Evolutionary conservation across 768 basidiomycete genomes (phyloP).

Genomic region (Kwoniella heveanensis): DNA sequence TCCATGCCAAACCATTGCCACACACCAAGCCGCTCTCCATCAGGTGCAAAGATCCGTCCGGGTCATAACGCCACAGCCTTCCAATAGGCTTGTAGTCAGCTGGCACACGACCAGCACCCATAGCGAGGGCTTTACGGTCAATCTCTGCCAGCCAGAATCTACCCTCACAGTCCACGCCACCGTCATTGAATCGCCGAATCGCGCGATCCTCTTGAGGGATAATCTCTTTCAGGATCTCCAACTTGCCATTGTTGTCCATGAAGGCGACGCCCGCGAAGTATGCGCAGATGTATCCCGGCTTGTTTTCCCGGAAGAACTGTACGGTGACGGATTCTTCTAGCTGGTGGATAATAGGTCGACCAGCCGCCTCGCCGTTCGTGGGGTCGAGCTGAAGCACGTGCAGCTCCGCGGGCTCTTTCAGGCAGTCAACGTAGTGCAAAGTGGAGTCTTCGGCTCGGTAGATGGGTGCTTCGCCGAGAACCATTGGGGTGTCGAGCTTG

Average conservation of each 20-base stretch:
- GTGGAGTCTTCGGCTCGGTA: conserved; percentile 28
- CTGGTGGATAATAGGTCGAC: conserved; percentile 16
- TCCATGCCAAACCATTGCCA: conserved; percentile 33
- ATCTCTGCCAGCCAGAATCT: conserved; percentile 37
- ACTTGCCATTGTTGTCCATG: conserved; percentile 23
- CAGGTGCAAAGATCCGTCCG: conserved; percentile 27
- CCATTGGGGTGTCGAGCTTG: conserved; percentile 23
- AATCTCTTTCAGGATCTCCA: conserved; percentile 33
- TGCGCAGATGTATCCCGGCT: conserved; percentile 30
- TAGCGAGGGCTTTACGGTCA: conserved; percentile 25
- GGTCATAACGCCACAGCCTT: conserved; percentile 28
- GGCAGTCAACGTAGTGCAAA: conserved; percentile 32
- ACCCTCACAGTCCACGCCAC: conserved; percentile 27
- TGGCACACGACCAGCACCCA: conserved; percentile 22
- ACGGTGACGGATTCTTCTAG: conserved; percentile 32
- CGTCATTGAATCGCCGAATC: conserved; percentile 31
- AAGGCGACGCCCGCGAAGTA: conserved; percentile 31
- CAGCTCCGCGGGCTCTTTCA: conserved; percentile 31
- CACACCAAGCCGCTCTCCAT: conserved; percentile 33
- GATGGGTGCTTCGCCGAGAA: conserved; percentile 26
- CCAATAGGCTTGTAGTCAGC: conserved; percentile 24
- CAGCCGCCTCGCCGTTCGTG: conserved; percentile 9
- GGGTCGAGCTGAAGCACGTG: conserved; percentile 27
- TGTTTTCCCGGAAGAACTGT: conserved; percentile 27
- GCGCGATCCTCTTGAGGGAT: conserved; percentile 25